Evolutionary conservation across 192 early-diverging fungal species (phyloP).

Genomic region (Coemansia sp.): DNA sequence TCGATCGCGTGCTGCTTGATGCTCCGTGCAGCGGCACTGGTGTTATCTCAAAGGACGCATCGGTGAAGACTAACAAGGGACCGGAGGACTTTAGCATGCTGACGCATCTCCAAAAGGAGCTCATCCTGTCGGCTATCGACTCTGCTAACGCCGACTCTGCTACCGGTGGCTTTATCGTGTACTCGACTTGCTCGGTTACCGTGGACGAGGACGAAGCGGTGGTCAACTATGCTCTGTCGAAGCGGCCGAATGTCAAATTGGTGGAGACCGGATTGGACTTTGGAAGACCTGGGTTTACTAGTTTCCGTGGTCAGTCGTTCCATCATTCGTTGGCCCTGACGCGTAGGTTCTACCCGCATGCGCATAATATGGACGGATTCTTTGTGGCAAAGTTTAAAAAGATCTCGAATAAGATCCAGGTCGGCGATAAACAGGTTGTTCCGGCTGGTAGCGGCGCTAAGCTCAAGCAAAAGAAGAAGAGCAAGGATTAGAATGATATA

Average conservation of each 20-base stretch:
- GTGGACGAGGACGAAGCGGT: constrained; percentile 99
- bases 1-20: constrained; percentile 96
- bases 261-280: constrained; percentile 90
- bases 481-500: constrained; percentile 5
- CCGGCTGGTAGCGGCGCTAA: constrained; percentile 46
- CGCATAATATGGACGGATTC: constrained; percentile 99
- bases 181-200: constrained; percentile 97
- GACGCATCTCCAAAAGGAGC: constrained; percentile 92
- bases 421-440: constrained; percentile 34
- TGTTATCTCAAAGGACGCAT: constrained; percentile 97
- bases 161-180: constrained; percentile 96
- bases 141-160: constrained; percentile 89
- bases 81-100: constrained; percentile 91
- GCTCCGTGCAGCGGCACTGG: constrained; percentile 99
- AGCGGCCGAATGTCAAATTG: constrained; percentile 92
- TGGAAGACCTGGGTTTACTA: constrained; percentile 88
- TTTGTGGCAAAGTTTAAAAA: constrained; percentile 98
- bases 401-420: constrained; percentile 74
- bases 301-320: constrained; percentile 88
- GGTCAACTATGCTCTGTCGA: constrained; percentile 91
- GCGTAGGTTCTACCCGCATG: constrained; percentile 92
- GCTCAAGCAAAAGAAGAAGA: constrained; percentile 50
- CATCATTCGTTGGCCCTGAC: constrained; percentile 81
- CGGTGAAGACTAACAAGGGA: constrained; percentile 94
- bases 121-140: constrained; percentile 97